Evolutionary conservation across 768 basidiomycete species (phyloP).

Genomic region (Gyrodon lividus): DNA sequence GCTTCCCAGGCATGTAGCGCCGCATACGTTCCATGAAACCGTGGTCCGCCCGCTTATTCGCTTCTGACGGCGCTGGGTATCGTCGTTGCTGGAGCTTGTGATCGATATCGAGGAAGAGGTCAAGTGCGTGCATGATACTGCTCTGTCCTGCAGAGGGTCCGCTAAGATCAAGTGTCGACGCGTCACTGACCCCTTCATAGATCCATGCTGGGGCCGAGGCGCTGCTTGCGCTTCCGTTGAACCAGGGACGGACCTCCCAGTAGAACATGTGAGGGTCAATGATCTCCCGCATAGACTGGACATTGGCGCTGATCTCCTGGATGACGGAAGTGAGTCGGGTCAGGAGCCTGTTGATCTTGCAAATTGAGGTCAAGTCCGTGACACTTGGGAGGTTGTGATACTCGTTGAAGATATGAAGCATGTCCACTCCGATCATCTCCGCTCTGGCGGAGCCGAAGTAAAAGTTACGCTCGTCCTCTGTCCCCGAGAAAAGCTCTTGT

Average conservation of each 20-base stretch:
- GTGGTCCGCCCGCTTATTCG: constrained; percentile 63
- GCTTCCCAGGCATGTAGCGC: constrained; percentile 91
- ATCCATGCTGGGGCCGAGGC: constrained; percentile 57
- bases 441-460: constrained; percentile 81
- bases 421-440: constrained; percentile 84
- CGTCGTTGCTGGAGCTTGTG: constrained; percentile 74
- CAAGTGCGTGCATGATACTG: constrained; percentile 82
- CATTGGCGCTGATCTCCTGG: constrained; percentile 68
- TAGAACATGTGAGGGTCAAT: constrained; percentile 90
- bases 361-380: constrained; percentile 58
- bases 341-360: constrained; percentile 74
- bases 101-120: constrained; percentile 87
- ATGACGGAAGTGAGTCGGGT: constrained; percentile 64
- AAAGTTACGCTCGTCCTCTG: constrained; percentile 82
- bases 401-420: constrained; percentile 84
- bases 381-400: constrained; percentile 75
- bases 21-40: constrained; percentile 94
- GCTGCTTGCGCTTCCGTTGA: constrained; percentile 70
- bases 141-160: constrained; percentile 97
- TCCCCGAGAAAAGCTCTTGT: constrained; percentile 74
- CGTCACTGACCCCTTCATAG: constrained; percentile 72
- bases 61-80: constrained; percentile 62
- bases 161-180: constrained; percentile 60
- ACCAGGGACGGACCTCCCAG: constrained; percentile 91
- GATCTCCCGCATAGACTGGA: constrained; percentile 62